phyloP scores from a whole-genome alignment of 1,284 basidiomycete genomes.

The Omphalotus olearius region DNA sequence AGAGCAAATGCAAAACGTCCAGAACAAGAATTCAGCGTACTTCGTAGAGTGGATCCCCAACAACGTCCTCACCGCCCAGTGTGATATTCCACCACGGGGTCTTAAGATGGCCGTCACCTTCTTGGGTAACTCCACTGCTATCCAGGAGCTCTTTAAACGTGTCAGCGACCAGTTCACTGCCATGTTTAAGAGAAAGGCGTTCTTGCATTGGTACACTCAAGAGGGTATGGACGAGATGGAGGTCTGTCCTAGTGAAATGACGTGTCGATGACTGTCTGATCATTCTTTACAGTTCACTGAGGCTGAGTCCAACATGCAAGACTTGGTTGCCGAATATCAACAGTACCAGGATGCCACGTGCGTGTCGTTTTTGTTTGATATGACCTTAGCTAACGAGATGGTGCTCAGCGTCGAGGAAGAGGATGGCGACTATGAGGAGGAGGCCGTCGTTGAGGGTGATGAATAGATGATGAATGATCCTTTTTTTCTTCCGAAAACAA shows the following conservation, averaged over 20 bases:
- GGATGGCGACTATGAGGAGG: conserved; percentile 81
- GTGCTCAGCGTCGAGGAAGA: conserved; percentile 57
- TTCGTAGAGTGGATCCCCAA: conserved; percentile 99
- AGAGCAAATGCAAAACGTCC: conserved; percentile 96
- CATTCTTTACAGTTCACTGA: conserved; percentile 71
- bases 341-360: conserved; percentile 96
- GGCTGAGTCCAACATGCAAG: conserved; percentile 96
- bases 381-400: conserved; percentile 8
- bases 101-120: conserved; percentile 97
- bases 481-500: conserved; percentile 2
- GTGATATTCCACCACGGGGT: conserved; percentile 91
- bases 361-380: conserved; percentile 26
- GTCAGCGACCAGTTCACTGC: conserved; percentile 96
- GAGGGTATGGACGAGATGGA: conserved; percentile 99
- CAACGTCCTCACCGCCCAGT: conserved; percentile 95
- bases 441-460: conserved; percentile 55
- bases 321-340: conserved; percentile 91
- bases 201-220: conserved; percentile 99
- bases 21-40: conserved; percentile 96
- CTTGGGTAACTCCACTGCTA: conserved; percentile 95
- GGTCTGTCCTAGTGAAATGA: conserved; percentile 33
- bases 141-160: conserved; percentile 98
- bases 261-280: conserved; percentile 6
- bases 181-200: conserved; percentile 99
- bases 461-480: conserved; percentile 28